Conservation (phyloP, 352 stramenopile species). For the Pythium graminicola region DNA sequence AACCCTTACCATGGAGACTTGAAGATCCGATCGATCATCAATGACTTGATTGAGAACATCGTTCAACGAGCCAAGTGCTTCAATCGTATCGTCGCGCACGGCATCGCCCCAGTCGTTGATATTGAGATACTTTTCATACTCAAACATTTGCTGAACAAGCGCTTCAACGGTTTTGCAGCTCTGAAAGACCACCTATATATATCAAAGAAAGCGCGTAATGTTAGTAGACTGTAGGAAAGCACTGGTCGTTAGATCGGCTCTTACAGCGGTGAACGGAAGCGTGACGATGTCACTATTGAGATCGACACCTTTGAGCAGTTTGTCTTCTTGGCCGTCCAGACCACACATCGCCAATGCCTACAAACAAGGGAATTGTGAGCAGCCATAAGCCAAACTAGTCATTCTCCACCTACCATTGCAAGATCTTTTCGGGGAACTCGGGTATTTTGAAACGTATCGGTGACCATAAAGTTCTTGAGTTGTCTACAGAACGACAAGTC, state of each 20-base stretch:
- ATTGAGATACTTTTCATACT: constrained; percentile 70
- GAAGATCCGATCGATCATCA: constrained; percentile 59
- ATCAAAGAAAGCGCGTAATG: background rate
- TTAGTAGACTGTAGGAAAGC: no score
- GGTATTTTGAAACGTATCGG: constrained; percentile 64
- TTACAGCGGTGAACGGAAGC: constrained; percentile 53
- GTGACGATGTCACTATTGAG: constrained; percentile 36
- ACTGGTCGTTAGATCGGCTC: background rate
- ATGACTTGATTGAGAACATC: constrained; percentile 72
- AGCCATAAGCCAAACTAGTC: background rate
- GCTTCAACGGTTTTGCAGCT: constrained; percentile 55
- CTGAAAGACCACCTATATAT: constrained; percentile 44
- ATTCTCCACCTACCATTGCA: constrained; percentile 16
- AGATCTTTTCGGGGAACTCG: constrained; percentile 41
- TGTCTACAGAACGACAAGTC: constrained; percentile 28
- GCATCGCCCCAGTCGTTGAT: constrained; percentile 75
- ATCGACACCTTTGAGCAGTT: constrained; percentile 56
- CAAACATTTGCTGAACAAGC: constrained; percentile 72
- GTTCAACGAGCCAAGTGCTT: constrained; percentile 62
- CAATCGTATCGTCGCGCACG: constrained; percentile 70
- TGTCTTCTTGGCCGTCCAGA: constrained; percentile 42
- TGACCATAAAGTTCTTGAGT: constrained; percentile 53
- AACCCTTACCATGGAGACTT: constrained; percentile 78
- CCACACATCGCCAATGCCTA: constrained; percentile 49
- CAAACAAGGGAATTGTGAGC: background rate